Base-by-base conservation (phyloP, 345 rosid species). In the Turnera subulata region DNA sequence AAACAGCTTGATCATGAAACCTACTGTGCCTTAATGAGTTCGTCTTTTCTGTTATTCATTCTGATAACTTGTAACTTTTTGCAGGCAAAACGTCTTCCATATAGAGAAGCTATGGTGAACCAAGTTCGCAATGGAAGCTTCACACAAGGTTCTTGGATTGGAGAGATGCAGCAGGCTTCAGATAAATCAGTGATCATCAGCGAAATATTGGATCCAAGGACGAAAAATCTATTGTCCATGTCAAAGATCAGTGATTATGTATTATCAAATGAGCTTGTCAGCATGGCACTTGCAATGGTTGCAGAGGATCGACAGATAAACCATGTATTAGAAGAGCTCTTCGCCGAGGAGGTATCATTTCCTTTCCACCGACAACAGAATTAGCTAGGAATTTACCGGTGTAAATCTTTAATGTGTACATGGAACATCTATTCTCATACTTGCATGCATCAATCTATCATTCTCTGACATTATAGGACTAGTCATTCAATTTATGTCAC, bases 231-330 rank as follows among this genome's bases (percentile, higher is more conserved):
- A 18, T 45, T 85, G 40, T 63, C 83, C 40, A 82, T 80, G 84
- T 85, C 93, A 56, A 85, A 69, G 77, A 82, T 85, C 61, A 82
- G 89, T 46, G 93, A 85, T 66, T 85, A 80, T 50, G 86, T 85
- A 51, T 57, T 82, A 56, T 85, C 93, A 56, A 85, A 85, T 22
- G 93, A 82, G 66, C 88, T 85, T 35, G 86, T 85, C 55, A 85
- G 93, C 75, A 85, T 85, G 93, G 93, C 89, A 18, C 53, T 85
- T 50, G 93, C 93, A 53, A 82, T 85, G 89, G 92, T 85, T 67
- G 84, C 93, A 6, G 93, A 85, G 75, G 89, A 85, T 69, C 82
- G 76, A 42, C 89, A 85, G 69, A 82, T 85, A 64, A 82, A 85
- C 56, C 65, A 75, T 52, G 86, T 82, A 23, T 63, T 82, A 59